Conservation (phyloP, 2,329 filamentous ascomycete genomes). For the Apiospora sp. region DNA sequence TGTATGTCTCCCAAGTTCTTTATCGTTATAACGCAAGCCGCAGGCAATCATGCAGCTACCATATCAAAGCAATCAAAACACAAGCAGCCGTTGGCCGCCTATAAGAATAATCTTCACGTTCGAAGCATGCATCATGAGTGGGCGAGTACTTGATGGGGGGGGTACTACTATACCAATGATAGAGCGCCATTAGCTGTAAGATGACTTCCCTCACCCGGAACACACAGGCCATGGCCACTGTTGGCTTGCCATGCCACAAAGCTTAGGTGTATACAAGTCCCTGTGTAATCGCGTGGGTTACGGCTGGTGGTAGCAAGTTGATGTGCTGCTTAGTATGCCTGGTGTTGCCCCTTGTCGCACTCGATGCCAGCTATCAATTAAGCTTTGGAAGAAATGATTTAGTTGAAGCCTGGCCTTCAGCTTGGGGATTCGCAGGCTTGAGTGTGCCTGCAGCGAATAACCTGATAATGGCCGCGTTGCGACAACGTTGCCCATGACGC, state of each 20-base stretch:
- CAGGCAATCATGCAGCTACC: too few relatives aligned
- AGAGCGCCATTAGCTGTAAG: neutral
- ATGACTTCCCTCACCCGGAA: neutral
- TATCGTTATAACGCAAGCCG: too few relatives aligned
- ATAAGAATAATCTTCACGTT: neutral
- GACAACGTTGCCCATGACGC: neutral
- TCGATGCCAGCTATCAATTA: neutral
- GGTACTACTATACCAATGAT: neutral
- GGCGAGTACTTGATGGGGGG: neutral
- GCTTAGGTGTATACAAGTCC: neutral
- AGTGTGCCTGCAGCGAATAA: neutral
- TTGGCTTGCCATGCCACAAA: neutral
- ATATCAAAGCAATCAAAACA: too few relatives aligned
- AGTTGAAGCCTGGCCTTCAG: neutral
- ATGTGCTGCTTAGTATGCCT: neutral
- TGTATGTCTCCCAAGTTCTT: too few relatives aligned
- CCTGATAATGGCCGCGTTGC: neutral
- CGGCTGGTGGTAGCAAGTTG: neutral
- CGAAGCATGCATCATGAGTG: neutral
- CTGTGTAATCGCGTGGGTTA: neutral
- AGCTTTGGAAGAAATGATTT: neutral
- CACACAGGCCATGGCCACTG: neutral
- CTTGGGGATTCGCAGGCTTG: neutral
- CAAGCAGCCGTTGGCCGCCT: too few relatives aligned
- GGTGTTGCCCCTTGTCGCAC: neutral